A percentile compares a stretch with the other conserved stretches of the same genome.
phyloP scores from a whole-genome alignment of 2,329 filamentous ascomycete genomes.

The Cordyceps cateniannulata region DNA sequence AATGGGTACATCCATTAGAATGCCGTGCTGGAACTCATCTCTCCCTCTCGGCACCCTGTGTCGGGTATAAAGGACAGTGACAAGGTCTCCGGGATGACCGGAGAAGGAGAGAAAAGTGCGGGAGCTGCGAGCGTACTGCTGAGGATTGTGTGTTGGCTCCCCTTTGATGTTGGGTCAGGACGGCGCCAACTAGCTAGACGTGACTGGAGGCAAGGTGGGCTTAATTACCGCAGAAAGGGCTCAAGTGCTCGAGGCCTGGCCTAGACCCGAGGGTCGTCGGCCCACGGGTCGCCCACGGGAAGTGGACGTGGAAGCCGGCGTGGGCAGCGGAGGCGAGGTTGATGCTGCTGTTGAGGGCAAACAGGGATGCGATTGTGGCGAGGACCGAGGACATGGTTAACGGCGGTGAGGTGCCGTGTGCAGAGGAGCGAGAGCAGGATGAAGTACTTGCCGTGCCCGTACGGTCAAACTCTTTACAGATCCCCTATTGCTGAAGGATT shows the following conservation, averaged over 20 bases:
- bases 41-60: neutral
- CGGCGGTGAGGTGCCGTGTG: neutral
- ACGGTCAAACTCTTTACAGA: neutral
- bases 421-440: neutral
- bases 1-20: neutral
- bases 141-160: neutral
- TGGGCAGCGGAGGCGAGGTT: neutral
- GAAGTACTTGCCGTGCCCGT: neutral
- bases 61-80: neutral
- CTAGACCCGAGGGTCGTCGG: neutral
- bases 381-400: neutral
- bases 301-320: constrained; percentile 5
- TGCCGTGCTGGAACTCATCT: neutral
- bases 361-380: neutral
- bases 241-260: neutral
- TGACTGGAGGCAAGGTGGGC: neutral
- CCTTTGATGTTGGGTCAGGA: neutral
- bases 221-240: neutral
- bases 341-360: neutral
- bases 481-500: neutral
- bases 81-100: neutral
- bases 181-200: neutral
- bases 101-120: constrained; percentile 7
- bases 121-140: neutral
- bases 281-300: constrained; percentile 1